Evolutionary conservation across 129 eudicot genomes (phyloP).

Genomic region (Solidago caesia): DNA sequence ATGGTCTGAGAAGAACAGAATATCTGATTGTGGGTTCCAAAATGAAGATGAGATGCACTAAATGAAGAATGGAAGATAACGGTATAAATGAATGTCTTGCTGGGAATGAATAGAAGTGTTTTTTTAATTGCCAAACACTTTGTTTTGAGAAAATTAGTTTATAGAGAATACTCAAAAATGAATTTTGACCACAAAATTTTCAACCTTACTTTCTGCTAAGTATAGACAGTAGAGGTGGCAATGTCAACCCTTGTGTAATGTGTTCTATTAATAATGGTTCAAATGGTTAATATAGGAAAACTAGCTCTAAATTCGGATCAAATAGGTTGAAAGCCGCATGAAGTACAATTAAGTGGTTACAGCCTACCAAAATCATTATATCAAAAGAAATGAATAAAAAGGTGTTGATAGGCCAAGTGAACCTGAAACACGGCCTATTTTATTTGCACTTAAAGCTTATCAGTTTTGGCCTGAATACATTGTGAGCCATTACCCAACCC

Average conservation of each 20-base stretch:
- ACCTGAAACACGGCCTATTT: not conserved
- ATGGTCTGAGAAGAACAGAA: not conserved
- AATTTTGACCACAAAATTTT: too few relatives aligned
- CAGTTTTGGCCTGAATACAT: not conserved
- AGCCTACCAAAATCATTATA: not conserved
- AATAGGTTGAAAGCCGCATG: not conserved
- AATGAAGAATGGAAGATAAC: not conserved
- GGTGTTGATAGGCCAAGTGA: not conserved
- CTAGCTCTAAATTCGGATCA: not conserved
- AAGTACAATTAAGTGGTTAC: not conserved
- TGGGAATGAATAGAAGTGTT: not conserved
- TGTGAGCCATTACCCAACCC: not conserved
- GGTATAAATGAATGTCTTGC: not conserved
- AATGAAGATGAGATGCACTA: not conserved
- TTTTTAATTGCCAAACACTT: not conserved
- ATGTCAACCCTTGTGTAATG: not conserved
- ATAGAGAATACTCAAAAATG: not conserved
- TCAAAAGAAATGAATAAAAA: not conserved
- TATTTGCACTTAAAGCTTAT: not conserved
- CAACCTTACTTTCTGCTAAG: not conserved
- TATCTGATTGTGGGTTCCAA: not conserved
- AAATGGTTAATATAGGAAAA: not conserved
- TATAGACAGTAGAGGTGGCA: not conserved
- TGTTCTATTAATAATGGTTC: not conserved
- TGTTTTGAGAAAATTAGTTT: not conserved